Evolutionary conservation across 345 rosid genomes (phyloP).

Genomic region (Anacardium occidentale): DNA sequence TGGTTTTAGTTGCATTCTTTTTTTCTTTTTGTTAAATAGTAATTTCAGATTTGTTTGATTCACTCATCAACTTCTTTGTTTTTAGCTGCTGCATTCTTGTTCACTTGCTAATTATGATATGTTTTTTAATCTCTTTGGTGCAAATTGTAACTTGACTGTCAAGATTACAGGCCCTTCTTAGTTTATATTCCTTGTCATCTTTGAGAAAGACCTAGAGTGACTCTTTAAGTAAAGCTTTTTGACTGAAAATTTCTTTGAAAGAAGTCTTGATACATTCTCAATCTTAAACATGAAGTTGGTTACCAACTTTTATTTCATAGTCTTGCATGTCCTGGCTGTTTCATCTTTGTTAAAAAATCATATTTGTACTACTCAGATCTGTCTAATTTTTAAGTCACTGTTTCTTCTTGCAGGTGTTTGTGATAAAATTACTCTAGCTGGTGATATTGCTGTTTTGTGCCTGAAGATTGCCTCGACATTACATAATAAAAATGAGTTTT

Average conservation of each 20-base stretch:
- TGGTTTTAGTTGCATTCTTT: not conserved
- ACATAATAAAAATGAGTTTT: slow-evolving; percentile 38
- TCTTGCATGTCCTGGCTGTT: not conserved
- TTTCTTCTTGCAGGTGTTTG: slow-evolving; percentile 53
- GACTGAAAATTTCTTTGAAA: not conserved
- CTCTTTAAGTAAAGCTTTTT: not conserved
- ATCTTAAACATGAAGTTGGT: not conserved
- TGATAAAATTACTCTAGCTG: slow-evolving; percentile 41
- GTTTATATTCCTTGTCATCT: not conserved
- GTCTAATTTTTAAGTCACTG: slow-evolving; percentile 6
- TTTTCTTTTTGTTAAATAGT: no score
- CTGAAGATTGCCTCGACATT: slow-evolving; percentile 52
- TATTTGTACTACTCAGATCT: not conserved
- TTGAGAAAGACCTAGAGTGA: not conserved
- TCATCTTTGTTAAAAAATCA: not conserved
- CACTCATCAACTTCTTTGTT: no score
- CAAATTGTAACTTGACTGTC: not conserved
- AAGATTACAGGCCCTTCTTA: not conserved
- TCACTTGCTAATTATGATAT: not conserved
- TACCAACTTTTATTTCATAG: not conserved
- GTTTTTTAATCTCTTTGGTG: not conserved
- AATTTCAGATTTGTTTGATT: no score
- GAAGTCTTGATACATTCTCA: not conserved
- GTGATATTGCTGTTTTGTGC: slow-evolving; percentile 56
- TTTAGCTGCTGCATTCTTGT: not conserved